These are phyloP conservation scores for Cutaneotrichosporon spelunceum DNA, from an alignment of 1,284 basidiomycete genomes.

Conservation along the genomic window DNA sequence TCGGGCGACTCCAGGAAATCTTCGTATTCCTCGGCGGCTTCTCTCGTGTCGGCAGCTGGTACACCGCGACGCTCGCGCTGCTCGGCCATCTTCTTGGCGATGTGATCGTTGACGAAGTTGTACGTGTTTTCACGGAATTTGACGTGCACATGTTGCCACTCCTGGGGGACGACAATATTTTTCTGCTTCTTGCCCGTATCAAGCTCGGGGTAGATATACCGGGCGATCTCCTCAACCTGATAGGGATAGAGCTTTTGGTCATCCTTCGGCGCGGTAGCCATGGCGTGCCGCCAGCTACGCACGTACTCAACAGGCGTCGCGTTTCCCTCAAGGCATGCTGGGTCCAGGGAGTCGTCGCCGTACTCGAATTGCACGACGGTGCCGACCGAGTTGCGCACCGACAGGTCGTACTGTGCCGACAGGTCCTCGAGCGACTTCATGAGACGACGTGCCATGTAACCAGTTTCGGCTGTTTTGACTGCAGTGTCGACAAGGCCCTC, in stretches of 20 bases:
- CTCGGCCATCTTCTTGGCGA: constrained; percentile 67
- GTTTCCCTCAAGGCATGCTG: constrained; percentile 91
- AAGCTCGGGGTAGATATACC: constrained; percentile 54
- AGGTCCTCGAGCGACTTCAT: constrained; percentile 99
- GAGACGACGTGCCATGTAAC: constrained; percentile 97
- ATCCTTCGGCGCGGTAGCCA: constrained; percentile 60
- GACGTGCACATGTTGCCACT: constrained; percentile 60
- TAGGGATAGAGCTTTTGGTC: constrained; percentile 76
- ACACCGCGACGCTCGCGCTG: constrained; percentile 75
- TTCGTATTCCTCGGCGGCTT: constrained; percentile 61
- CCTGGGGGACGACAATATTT: constrained; percentile 33
- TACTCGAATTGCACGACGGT: constrained; percentile 98
- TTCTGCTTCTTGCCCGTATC: constrained; percentile 13
- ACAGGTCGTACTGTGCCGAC: constrained; percentile 93
- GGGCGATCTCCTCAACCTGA: constrained; percentile 75
- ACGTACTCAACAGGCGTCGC: constrained; percentile 86
- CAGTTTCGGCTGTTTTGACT: constrained; percentile 99
- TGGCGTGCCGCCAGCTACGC: constrained; percentile 83
- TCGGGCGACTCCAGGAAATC: constrained; percentile 40
- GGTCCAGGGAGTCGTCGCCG: constrained; percentile 96
- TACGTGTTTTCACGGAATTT: constrained; percentile 75
- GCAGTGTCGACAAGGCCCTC: constrained; percentile 99
- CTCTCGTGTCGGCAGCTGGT: constrained; percentile 63
- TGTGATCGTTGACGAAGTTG: constrained; percentile 66
- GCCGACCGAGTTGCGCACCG: constrained; percentile 92